Conservation (phyloP, 768 basidiomycete species). For the Lentinula boryana region DNA sequence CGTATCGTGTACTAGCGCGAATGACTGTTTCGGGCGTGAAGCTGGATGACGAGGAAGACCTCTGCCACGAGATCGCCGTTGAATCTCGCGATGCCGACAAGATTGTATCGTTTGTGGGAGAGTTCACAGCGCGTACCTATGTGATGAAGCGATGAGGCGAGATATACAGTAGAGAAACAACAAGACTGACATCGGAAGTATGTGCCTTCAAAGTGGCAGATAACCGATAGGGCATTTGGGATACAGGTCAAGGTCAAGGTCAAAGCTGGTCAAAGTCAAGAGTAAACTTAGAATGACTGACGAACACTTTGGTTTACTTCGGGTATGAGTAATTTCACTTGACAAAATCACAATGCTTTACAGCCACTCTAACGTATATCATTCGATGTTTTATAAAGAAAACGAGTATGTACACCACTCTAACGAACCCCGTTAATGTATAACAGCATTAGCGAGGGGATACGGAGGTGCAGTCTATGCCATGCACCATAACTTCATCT, state of each 20-base stretch:
- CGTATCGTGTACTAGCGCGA: conserved; percentile 63
- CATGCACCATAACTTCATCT: conserved; percentile 86
- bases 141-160: conserved; percentile 13
- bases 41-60: conserved; percentile 35
- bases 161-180: neutral
- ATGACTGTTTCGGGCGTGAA: conserved; percentile 54
- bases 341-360: neutral
- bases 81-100: conserved; percentile 91
- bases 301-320: neutral
- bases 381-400: neutral
- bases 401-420: conserved; percentile 68
- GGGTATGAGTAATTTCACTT: conserved; percentile 4
- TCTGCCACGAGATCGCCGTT: conserved; percentile 83
- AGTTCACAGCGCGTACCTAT: conserved; percentile 78
- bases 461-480: conserved; percentile 88
- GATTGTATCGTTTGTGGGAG: conserved; percentile 71
- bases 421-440: conserved; percentile 74
- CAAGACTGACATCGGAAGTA: conserved; percentile 61
- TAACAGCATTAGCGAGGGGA: conserved; percentile 58
- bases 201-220: conserved; percentile 69
- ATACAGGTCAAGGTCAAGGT: conserved; percentile 7
- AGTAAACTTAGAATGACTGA: conserved; percentile 13
- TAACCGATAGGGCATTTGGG: conserved; percentile 64
- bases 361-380: neutral
- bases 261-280: conserved; percentile 2